phyloP scores from a whole-genome alignment of 75 land plant species.

The Pinus albicaulis region DNA sequence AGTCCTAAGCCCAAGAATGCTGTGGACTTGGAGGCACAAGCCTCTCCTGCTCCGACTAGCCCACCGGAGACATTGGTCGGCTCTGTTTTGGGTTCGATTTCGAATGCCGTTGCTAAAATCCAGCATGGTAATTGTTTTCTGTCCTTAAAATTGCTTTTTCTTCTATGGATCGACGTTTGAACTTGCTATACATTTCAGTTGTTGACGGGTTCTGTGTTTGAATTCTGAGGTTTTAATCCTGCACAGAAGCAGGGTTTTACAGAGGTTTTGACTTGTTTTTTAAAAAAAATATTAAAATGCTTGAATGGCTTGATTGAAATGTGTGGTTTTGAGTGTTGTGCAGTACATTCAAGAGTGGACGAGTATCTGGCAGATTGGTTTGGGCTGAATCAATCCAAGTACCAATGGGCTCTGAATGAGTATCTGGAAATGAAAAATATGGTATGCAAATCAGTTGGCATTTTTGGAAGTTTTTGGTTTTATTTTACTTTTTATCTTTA shows the following conservation, averaged over 20 bases:
- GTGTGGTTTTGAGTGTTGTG: background rate
- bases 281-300: background rate
- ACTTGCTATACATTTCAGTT: background rate
- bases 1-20: background rate
- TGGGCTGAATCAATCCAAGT: slow-evolving; percentile 28
- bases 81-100: background rate
- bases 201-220: background rate
- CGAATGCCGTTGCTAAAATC: background rate
- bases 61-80: background rate
- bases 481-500: background rate
- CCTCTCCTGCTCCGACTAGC: background rate
- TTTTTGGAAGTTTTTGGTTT: background rate
- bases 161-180: background rate
- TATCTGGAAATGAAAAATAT: slow-evolving; percentile 23
- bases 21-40: slow-evolving; percentile 7
- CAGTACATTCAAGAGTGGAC: slow-evolving; percentile 19
- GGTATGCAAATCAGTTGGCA: background rate
- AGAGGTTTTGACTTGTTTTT: background rate
- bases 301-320: background rate
- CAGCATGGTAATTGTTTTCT: background rate
- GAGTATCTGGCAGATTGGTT: slow-evolving; percentile 28
- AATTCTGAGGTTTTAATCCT: background rate
- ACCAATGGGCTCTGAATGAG: slow-evolving; percentile 31
- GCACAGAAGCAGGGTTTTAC: no score
- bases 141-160: background rate